These are phyloP conservation scores for Podila clonocystis DNA, from an alignment of 192 early-diverging fungal species.

Conservation along the genomic window DNA sequence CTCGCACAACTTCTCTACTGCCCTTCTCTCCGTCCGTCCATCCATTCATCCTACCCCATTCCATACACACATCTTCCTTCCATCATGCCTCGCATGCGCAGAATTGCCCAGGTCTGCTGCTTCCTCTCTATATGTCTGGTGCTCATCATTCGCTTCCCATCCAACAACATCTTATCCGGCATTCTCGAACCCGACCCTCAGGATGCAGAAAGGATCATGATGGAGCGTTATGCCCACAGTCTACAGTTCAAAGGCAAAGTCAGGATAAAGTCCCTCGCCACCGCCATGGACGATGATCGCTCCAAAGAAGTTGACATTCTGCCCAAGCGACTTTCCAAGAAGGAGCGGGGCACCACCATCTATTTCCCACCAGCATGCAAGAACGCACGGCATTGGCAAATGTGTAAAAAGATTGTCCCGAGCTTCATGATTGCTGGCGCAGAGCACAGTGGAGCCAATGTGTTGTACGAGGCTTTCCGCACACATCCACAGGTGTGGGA, in stretches of 20 bases:
- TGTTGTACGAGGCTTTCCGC: constrained; percentile 55
- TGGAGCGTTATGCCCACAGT: constrained; percentile 52
- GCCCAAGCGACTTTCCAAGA: constrained; percentile 35
- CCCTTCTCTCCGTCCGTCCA: not conserved
- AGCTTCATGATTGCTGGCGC: constrained; percentile 65
- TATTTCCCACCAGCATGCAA: constrained; percentile 58
- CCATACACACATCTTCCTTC: not conserved
- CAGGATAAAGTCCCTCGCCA: constrained; percentile 50
- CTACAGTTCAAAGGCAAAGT: constrained; percentile 51
- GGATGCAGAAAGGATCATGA: constrained; percentile 52
- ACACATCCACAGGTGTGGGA: constrained; percentile 59
- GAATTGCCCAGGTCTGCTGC: constrained; percentile 45
- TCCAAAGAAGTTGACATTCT: constrained; percentile 28
- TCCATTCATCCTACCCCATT: not conserved
- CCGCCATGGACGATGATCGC: constrained; percentile 32
- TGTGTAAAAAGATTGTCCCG: constrained; percentile 62
- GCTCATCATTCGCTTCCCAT: constrained; percentile 36
- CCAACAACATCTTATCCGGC: constrained; percentile 31
- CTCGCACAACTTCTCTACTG: not conserved
- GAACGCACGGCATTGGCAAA: constrained; percentile 49
- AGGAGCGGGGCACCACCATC: constrained; percentile 47
- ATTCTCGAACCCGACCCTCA: constrained; percentile 46
- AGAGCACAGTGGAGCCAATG: constrained; percentile 52
- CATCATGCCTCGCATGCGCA: constrained; percentile 51
- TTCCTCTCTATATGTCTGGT: constrained; percentile 47